Conservation (phyloP, 106 monocot species). For the Platanthera guangdongensis region DNA sequence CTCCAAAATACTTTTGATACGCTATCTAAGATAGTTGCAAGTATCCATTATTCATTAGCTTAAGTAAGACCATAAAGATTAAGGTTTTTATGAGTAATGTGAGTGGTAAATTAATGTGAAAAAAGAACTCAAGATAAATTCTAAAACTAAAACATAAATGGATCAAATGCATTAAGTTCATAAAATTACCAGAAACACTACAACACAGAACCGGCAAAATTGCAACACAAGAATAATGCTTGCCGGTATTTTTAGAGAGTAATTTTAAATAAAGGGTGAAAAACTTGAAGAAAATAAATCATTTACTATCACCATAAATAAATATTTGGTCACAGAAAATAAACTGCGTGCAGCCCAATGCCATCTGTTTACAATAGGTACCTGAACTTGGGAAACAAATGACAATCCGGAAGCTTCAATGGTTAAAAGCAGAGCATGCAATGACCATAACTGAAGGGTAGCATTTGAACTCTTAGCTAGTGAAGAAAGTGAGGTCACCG, state of each 20-base stretch:
- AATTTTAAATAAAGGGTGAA: neutral
- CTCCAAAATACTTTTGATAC: no score
- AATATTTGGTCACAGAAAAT: neutral
- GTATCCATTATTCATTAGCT: no score
- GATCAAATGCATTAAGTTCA: neutral
- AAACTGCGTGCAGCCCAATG: neutral
- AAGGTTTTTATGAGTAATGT: neutral
- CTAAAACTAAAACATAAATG: neutral
- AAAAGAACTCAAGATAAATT: neutral
- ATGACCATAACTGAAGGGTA: slow-evolving; percentile 68
- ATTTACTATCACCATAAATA: neutral
- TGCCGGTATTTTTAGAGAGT: neutral
- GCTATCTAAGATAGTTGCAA: no score
- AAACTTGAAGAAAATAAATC: neutral
- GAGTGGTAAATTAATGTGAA: neutral
- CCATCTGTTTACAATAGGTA: slow-evolving; percentile 13
- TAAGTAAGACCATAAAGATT: neutral
- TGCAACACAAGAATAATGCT: neutral
- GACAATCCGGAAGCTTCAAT: slow-evolving; percentile 99
- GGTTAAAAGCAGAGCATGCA: slow-evolving; percentile 92
- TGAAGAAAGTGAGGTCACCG: slow-evolving; percentile 68
- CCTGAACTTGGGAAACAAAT: slow-evolving; percentile 94
- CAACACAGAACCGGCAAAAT: neutral
- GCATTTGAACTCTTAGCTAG: slow-evolving; percentile 74
- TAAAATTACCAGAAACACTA: neutral